Evolutionary conservation across 2,329 filamentous ascomycete species (phyloP).

Genomic region (Aspergillus sp.): DNA sequence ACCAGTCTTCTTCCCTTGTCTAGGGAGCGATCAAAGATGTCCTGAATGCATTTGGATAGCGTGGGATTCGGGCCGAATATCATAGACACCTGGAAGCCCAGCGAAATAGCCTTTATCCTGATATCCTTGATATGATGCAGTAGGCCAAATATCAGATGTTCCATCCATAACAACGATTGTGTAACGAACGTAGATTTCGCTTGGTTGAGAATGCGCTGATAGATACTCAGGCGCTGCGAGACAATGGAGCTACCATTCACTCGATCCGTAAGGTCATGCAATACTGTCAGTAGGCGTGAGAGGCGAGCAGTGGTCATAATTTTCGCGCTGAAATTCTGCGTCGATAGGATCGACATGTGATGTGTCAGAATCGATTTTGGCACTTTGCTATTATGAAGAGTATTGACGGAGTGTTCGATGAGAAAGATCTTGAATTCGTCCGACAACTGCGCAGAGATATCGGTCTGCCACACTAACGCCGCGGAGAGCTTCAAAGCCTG

Average conservation of each 20-base stretch:
- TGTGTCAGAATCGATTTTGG: constrained; percentile 78
- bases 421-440: constrained; percentile 79
- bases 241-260: constrained; percentile 79
- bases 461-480: constrained; percentile 72
- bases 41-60: constrained; percentile 63
- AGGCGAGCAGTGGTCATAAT: constrained; percentile 72
- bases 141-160: constrained; percentile 78
- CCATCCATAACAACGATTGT: constrained; percentile 73
- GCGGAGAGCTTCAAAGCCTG: constrained; percentile 76
- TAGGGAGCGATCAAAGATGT: constrained; percentile 50
- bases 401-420: constrained; percentile 74
- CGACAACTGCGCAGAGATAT: constrained; percentile 68
- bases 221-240: constrained; percentile 74
- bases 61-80: constrained; percentile 67
- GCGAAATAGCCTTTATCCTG: constrained; percentile 68
- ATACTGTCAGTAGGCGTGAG: constrained; percentile 65
- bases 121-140: constrained; percentile 77
- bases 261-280: constrained; percentile 71
- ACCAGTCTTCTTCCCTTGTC: constrained; percentile 63
- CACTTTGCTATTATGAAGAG: constrained; percentile 65
- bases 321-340: constrained; percentile 74
- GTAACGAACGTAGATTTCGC: constrained; percentile 67
- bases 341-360: constrained; percentile 75
- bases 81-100: constrained; percentile 71
- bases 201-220: constrained; percentile 73